These are phyloP conservation scores for Sugiyamaella novakii DNA, from an alignment of 1,139 yeast species.

Conservation along the genomic window DNA sequence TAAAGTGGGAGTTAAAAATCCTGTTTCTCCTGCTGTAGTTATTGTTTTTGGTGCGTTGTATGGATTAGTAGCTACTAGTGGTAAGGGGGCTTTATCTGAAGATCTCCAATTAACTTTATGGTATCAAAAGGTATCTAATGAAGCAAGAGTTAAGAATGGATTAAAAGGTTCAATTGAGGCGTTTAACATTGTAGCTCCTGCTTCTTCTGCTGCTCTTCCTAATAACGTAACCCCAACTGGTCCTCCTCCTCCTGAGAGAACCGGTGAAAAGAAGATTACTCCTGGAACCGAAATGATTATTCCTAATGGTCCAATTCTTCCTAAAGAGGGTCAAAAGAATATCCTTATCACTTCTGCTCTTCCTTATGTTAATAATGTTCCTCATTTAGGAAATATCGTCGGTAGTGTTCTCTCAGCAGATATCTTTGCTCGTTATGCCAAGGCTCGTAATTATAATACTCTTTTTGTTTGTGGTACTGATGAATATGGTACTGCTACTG, in stretches of 20 bases:
- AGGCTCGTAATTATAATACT: conserved; percentile 84
- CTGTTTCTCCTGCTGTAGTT: conserved; percentile 33
- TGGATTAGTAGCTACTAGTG: conserved; percentile 37
- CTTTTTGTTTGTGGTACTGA: conserved; percentile 94
- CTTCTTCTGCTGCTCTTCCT: conserved; percentile 43
- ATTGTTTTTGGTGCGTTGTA: conserved; percentile 38
- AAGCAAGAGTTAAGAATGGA: conserved; percentile 32
- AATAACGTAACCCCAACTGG: conserved; percentile 38
- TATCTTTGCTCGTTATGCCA: conserved; percentile 86
- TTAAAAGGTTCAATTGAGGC: conserved; percentile 19
- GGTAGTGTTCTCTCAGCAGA: conserved; percentile 96
- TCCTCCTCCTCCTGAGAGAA: conserved; percentile 49
- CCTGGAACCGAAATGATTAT: conserved; percentile 43
- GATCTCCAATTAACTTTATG: conserved; percentile 38
- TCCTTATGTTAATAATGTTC: conserved; percentile 97
- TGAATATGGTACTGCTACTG: conserved; percentile 99
- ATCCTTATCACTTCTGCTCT: conserved; percentile 91
- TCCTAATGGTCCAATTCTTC: conserved; percentile 39
- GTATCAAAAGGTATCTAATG: conserved; percentile 39
- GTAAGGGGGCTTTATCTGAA: conserved; percentile 38
- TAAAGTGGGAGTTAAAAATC: conserved; percentile 25
- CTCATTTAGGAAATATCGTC: conserved; percentile 94
- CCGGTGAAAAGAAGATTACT: conserved; percentile 54
- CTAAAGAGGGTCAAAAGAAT: conserved; percentile 77
- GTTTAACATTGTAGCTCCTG: conserved; percentile 20